Percentiles rank a stretch among this genome's conserved stretches.
phyloP scores from a whole-genome alignment of 441 rosid genomes.

The Mallotus repandus region DNA sequence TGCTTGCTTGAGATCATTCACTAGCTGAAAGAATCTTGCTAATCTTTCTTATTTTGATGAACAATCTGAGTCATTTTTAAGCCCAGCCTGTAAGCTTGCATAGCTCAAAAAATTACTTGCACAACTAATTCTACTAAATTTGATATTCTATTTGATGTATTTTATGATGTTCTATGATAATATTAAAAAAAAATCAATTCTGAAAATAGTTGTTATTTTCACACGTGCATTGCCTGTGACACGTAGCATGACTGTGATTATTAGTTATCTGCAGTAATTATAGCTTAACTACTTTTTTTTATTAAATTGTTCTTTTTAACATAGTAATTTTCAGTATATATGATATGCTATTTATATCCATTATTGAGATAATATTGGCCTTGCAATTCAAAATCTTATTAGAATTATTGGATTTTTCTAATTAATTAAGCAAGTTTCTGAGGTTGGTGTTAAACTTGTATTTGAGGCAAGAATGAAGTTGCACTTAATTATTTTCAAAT shows the following conservation, averaged over 20 bases:
- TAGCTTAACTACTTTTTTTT: too few species aligned
- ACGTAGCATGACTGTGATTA: too few species aligned
- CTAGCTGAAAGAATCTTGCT: too few species aligned
- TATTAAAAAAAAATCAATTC: too few species aligned
- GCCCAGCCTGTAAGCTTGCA: not conserved
- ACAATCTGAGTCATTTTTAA: too few species aligned
- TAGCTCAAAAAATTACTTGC: not conserved
- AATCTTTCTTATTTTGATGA: too few species aligned
- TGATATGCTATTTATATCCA: too few species aligned
- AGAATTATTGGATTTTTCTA: not conserved
- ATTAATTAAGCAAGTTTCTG: not conserved
- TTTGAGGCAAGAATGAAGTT: not conserved
- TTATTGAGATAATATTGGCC: not conserved
- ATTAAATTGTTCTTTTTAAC: not conserved
- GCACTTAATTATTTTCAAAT: conserved; percentile 16
- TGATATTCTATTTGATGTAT: not conserved
- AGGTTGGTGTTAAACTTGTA: not conserved
- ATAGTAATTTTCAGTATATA: not conserved
- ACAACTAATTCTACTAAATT: not conserved
- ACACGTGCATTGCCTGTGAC: too few species aligned
- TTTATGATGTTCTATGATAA: not conserved
- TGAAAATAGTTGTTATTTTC: too few species aligned
- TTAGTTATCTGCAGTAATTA: too few species aligned
- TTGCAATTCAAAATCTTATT: too few species aligned
- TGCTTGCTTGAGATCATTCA: too few species aligned